Evolutionary conservation across 371 early-diverging fungal species (phyloP).

Genomic region (Nematocida homosporus): DNA sequence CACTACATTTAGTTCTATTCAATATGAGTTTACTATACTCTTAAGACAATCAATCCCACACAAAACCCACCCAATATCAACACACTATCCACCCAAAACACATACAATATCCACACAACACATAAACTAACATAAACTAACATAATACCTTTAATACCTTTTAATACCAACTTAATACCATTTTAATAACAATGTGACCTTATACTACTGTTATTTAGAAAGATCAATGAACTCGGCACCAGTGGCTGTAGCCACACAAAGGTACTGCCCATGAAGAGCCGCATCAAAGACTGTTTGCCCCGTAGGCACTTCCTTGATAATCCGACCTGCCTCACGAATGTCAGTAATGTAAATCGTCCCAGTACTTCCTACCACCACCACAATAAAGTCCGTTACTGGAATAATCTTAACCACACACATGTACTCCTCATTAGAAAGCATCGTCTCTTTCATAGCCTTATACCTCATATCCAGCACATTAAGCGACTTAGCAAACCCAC

Average conservation of each 20-base stretch:
- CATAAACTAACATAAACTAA: too few relatives aligned
- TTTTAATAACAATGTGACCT: too few relatives aligned
- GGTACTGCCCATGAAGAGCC: conserved; percentile 1
- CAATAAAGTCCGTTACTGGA: conserved; percentile 9
- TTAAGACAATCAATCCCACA: too few relatives aligned
- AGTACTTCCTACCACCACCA: conserved; percentile 5
- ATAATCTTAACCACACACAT: conserved; percentile 25
- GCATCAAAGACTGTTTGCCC: not conserved
- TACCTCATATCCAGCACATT: conserved; percentile 8
- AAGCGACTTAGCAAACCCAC: conserved; percentile 6
- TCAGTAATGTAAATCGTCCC: not conserved
- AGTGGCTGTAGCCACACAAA: conserved; percentile 41
- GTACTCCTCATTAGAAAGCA: not conserved
- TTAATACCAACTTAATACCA: too few relatives aligned
- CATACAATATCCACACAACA: too few relatives aligned
- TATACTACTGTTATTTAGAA: not conserved
- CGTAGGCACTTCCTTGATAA: conserved; percentile 4
- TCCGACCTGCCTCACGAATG: conserved; percentile 1
- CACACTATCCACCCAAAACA: too few relatives aligned
- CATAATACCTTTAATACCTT: too few relatives aligned
- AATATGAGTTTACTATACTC: too few relatives aligned
- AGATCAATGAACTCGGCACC: conserved; percentile 27
- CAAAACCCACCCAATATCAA: too few relatives aligned
- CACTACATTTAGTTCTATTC: too few relatives aligned
- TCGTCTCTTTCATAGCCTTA: conserved; percentile 6